phyloP scores from a whole-genome alignment of 352 stramenopile genomes.

The Pythium sp. region DNA sequence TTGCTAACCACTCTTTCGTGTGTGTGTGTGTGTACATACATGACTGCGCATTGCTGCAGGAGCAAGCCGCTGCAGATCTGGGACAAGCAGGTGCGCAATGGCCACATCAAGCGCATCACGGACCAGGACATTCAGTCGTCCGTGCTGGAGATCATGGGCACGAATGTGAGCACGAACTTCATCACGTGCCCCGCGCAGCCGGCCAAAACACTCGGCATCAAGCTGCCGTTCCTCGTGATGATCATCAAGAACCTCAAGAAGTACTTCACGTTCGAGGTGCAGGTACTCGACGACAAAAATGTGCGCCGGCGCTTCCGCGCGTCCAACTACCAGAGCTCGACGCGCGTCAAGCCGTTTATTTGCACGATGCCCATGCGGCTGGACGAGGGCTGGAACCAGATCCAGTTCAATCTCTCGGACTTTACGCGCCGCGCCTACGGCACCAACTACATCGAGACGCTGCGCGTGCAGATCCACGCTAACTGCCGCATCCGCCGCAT shows the following conservation, averaged over 20 bases:
- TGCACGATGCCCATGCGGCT: conserved; percentile 98
- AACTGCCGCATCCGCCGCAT: conserved; percentile 97
- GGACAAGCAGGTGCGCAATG: conserved; percentile 97
- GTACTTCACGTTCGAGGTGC: conserved; percentile 99
- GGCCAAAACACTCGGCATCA: conserved; percentile 96
- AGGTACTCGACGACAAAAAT: conserved; percentile 98
- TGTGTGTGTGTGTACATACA: conserved; percentile 1
- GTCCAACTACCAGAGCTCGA: conserved; percentile 97
- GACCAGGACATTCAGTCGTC: conserved; percentile 98
- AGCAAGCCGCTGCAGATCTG: conserved; percentile 98
- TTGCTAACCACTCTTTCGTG: not conserved
- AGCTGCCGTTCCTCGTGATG: conserved; percentile 98
- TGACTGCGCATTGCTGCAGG: conserved; percentile 28
- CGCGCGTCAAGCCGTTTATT: conserved; percentile 97
- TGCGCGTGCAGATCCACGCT: conserved; percentile 97
- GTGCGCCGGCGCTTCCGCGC: conserved; percentile 94
- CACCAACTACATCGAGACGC: conserved; percentile 98
- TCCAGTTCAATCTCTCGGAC: conserved; percentile 98
- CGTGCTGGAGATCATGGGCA: conserved; percentile 97
- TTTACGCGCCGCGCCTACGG: conserved; percentile 96
- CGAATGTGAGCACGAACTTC: conserved; percentile 98
- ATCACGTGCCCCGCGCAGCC: conserved; percentile 95
- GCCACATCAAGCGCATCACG: conserved; percentile 98
- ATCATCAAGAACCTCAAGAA: conserved; percentile 99
- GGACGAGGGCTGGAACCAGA: conserved; percentile 98